These are phyloP conservation scores for Polytrichum commune DNA, from an alignment of 225 moss, liverwort and hornwort genomes.

Conservation along the genomic window DNA sequence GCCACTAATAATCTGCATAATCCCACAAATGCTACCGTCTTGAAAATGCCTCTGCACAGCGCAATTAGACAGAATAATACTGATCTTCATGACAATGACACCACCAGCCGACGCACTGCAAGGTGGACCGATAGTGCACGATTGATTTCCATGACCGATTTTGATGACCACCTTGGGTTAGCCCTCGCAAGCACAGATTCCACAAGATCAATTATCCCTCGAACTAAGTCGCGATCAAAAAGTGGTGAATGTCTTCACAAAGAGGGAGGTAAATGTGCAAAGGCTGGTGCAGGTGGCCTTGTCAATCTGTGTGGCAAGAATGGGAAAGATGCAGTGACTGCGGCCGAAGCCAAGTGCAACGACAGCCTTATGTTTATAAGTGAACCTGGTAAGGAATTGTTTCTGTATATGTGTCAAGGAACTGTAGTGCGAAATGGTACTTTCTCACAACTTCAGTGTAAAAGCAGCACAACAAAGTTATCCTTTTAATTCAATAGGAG, in stretches of 20 bases:
- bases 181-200: slow-evolving; percentile 7
- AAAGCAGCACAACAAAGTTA: too few species aligned
- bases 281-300: background rate
- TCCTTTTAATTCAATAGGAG: too few species aligned
- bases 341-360: too few species aligned
- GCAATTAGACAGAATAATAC: background rate
- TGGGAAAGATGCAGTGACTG: slow-evolving; percentile 12
- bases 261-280: slow-evolving; percentile 1
- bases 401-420: too few species aligned
- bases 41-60: background rate
- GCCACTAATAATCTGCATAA: background rate
- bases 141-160: slow-evolving; percentile 27
- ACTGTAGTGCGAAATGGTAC: too few species aligned
- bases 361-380: too few species aligned
- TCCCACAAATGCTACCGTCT: background rate
- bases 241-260: background rate
- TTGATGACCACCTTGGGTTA: slow-evolving; percentile 12
- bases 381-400: too few species aligned
- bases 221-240: slow-evolving; percentile 34
- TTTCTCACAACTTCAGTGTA: too few species aligned
- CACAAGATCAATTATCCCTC: slow-evolving; percentile 25
- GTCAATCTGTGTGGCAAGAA: slow-evolving; percentile 9
- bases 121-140: slow-evolving; percentile 26
- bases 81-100: slow-evolving; percentile 16
- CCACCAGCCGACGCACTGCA: slow-evolving; percentile 13